Conservation (phyloP, 768 basidiomycete genomes). For the Fomitopsis pulvina region DNA sequence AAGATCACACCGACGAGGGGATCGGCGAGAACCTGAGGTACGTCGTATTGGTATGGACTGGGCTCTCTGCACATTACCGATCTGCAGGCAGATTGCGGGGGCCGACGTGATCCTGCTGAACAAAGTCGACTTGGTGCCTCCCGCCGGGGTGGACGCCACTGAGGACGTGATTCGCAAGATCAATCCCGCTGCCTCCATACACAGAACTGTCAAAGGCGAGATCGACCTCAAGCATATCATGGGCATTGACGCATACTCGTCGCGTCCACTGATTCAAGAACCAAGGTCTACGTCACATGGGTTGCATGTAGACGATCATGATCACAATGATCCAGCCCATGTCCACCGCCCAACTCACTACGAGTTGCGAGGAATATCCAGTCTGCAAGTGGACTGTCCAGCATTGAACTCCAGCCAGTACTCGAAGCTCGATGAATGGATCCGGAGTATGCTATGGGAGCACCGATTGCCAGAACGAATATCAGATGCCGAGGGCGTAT, state of each 20-base stretch:
- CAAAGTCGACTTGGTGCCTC: slow-evolving; percentile 72
- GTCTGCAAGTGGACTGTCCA: slow-evolving; percentile 66
- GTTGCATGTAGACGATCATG: slow-evolving; percentile 19
- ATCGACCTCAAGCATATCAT: slow-evolving; percentile 76
- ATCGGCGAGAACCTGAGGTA: slow-evolving; percentile 80
- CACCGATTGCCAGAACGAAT: slow-evolving; percentile 36
- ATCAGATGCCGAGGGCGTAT: slow-evolving; percentile 6
- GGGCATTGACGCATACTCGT: slow-evolving; percentile 72
- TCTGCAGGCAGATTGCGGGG: slow-evolving; percentile 81
- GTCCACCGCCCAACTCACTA: slow-evolving; percentile 43
- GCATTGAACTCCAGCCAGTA: slow-evolving; percentile 42
- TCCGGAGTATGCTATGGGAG: slow-evolving; percentile 82
- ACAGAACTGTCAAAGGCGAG: slow-evolving; percentile 62
- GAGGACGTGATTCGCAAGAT: slow-evolving; percentile 62
- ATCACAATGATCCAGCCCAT: slow-evolving; percentile 27
- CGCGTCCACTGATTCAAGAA: slow-evolving; percentile 29
- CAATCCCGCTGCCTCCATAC: slow-evolving; percentile 75
- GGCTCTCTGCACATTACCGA: not conserved
- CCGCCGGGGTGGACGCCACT: slow-evolving; percentile 37
- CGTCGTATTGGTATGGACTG: slow-evolving; percentile 9
- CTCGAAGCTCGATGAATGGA: slow-evolving; percentile 66
- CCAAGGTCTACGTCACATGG: not conserved
- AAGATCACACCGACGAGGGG: slow-evolving; percentile 58
- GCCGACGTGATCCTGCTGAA: slow-evolving; percentile 91
- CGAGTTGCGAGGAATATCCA: slow-evolving; percentile 77